These are phyloP conservation scores for Botrytis tulipae DNA, from an alignment of 2,329 filamentous ascomycete species.

Conservation along the genomic window DNA sequence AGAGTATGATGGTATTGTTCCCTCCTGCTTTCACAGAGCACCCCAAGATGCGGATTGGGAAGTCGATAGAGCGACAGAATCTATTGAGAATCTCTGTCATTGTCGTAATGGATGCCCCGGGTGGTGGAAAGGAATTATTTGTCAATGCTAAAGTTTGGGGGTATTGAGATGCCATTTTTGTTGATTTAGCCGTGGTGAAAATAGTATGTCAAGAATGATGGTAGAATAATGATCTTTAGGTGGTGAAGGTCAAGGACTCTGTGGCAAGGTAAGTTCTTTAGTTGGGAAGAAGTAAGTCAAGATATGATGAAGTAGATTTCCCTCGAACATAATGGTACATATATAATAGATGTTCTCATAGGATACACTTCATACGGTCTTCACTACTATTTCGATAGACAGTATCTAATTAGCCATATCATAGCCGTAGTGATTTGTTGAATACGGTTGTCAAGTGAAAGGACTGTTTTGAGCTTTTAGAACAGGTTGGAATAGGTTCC, in stretches of 20 bases:
- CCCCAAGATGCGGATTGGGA: neutral
- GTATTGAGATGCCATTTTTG: neutral
- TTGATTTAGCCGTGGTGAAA: neutral
- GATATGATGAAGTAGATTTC: neutral
- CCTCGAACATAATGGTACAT: neutral
- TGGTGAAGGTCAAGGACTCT: neutral
- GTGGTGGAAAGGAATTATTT: neutral
- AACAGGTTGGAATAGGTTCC: neutral
- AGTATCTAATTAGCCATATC: neutral
- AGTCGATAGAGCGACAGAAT: neutral
- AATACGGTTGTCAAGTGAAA: neutral
- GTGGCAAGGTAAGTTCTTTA: neutral
- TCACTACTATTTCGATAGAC: neutral
- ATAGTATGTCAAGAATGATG: fast-evolving
- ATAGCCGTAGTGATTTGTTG: neutral
- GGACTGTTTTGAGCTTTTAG: neutral
- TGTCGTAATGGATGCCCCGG: neutral
- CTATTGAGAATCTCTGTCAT: neutral
- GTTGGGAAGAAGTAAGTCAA: neutral
- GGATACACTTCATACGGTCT: neutral
- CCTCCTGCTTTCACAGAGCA: neutral
- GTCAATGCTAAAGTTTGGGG: neutral
- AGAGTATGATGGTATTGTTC: neutral
- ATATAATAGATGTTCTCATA: neutral
- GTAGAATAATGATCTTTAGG: fast-evolving